Conservation (phyloP, 768 basidiomycete genomes). For the Lactarius psammicola region DNA sequence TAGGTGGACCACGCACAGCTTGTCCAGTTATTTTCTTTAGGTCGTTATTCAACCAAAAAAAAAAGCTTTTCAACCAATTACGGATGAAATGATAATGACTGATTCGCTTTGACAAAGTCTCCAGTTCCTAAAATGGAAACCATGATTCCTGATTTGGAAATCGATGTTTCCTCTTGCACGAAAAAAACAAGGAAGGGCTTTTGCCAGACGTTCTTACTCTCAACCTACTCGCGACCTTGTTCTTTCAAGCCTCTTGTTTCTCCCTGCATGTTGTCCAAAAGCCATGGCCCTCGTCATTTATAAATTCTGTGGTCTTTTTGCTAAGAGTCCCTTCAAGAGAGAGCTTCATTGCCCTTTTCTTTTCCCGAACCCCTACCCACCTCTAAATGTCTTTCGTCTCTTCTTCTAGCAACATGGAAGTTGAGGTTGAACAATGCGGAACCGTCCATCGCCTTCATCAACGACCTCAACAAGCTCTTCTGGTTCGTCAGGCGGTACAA, state of each 20-base stretch:
- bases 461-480: conserved; percentile 11
- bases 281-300: neutral
- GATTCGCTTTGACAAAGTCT: neutral
- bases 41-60: neutral
- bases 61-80: neutral
- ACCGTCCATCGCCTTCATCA: conserved; percentile 1
- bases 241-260: neutral
- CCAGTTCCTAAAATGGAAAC: conserved; percentile 14
- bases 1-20: neutral
- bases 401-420: neutral
- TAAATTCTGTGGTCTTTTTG: neutral
- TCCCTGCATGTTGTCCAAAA: neutral
- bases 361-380: neutral
- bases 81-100: neutral
- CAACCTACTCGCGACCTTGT: conserved; percentile 11
- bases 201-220: neutral
- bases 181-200: conserved; percentile 7
- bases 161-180: neutral
- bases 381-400: conserved; percentile 3
- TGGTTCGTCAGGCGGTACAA: conserved; percentile 12
- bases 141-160: conserved; percentile 15
- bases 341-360: neutral
- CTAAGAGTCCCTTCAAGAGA: neutral
- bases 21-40: neutral
- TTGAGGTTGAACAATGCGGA: conserved; percentile 7